Evolutionary conservation across 139 green algal species (phyloP).

Genomic region (Dunaliella primolecta): DNA sequence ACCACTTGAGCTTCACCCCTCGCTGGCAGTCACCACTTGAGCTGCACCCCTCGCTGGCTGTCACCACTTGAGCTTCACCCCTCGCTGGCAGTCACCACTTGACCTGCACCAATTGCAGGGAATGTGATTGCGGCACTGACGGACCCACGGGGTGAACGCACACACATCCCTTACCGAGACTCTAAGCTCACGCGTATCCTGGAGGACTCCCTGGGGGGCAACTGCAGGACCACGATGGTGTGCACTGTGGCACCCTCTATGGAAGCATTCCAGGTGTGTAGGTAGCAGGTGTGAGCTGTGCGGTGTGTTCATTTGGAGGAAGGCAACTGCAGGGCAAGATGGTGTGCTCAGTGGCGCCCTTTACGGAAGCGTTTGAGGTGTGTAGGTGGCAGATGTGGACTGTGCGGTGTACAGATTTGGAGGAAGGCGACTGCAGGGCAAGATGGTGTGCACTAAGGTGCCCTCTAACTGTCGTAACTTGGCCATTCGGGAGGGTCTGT

Average conservation of each 20-base stretch:
- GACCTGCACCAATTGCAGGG: no score
- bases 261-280: slow-evolving; percentile 60
- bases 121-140: slow-evolving; percentile 96
- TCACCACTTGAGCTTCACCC: no score
- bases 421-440: no score
- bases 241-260: slow-evolving; percentile 80
- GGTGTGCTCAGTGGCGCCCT: slow-evolving; percentile 80
- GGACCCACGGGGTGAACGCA: slow-evolving; percentile 51
- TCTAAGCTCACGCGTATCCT: slow-evolving; percentile 81
- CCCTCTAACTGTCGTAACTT: no score
- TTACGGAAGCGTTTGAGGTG: slow-evolving; percentile 60
- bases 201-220: slow-evolving; percentile 88
- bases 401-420: no score
- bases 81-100: no score
- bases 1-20: no score
- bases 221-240: slow-evolving; percentile 94
- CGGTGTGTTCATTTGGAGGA: slow-evolving; percentile 54
- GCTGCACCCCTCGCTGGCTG: no score
- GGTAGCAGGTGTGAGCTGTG: slow-evolving; percentile 4
- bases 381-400: no score
- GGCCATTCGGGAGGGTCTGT: no score
- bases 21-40: no score
- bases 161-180: slow-evolving; percentile 93
- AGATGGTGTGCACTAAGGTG: no score
- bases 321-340: slow-evolving; percentile 88